phyloP scores from a whole-genome alignment of 2,329 filamentous ascomycete species.

The Verticillium alfalfae region DNA sequence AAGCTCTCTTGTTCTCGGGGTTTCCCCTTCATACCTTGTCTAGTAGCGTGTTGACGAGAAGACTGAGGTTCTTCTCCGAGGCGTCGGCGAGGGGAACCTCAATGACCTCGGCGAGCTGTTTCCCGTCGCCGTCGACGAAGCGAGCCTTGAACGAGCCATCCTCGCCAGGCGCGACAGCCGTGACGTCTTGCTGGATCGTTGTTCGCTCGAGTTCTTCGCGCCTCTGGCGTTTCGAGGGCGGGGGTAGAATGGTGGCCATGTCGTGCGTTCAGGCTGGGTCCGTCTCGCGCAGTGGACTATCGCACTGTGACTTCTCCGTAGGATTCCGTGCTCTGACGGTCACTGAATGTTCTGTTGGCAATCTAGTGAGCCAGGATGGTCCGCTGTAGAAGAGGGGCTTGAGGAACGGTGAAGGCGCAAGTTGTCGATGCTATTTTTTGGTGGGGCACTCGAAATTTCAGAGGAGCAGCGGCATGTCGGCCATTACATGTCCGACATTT shows the following conservation, averaged over 20 bases:
- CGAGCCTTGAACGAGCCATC: conserved; percentile 77
- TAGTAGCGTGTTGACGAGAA: conserved; percentile 79
- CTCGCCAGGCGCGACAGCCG: conserved; percentile 60
- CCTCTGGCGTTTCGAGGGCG: conserved; percentile 82
- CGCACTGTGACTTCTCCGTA: not conserved
- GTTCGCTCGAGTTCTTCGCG: conserved; percentile 67
- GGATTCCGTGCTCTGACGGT: too few relatives aligned
- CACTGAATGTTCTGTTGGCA: not conserved
- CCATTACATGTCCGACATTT: not conserved
- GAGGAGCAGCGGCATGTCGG: not conserved
- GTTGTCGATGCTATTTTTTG: not conserved
- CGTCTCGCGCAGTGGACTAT: not conserved
- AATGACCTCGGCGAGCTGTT: conserved; percentile 65
- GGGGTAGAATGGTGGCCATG: conserved; percentile 81
- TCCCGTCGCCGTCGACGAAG: conserved; percentile 75
- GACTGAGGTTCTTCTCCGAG: conserved; percentile 81
- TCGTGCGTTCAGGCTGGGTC: not conserved
- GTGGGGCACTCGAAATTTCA: conserved; percentile 1
- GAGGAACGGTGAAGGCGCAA: not conserved
- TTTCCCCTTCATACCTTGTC: conserved; percentile 51
- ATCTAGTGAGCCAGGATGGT: not conserved
- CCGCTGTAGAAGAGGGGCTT: not conserved
- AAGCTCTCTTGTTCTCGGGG: not conserved
- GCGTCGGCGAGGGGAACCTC: conserved; percentile 79
- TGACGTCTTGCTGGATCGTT: conserved; percentile 69